These are phyloP conservation scores for Naematelia encephala DNA, from an alignment of 768 basidiomycete species.

Conservation along the genomic window DNA sequence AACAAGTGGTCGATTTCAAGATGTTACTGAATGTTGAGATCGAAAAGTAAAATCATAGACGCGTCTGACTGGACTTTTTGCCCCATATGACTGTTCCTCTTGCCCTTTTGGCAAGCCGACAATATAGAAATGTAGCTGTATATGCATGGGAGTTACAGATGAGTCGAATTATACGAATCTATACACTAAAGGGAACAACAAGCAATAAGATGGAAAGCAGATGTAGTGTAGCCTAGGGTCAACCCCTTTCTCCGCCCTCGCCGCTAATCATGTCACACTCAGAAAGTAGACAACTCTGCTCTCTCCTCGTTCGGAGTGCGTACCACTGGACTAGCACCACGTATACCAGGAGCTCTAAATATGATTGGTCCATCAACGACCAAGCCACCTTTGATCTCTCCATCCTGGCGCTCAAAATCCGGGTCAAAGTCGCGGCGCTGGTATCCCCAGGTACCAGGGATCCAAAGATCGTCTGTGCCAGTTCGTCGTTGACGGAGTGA, in stretches of 20 bases:
- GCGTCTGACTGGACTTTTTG: neutral
- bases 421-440: constrained; percentile 26
- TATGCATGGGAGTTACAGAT: neutral
- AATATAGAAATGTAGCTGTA: too few species aligned
- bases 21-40: too few species aligned
- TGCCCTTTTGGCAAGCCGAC: too few species aligned
- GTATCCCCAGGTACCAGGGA: constrained; percentile 28
- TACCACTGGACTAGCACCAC: constrained; percentile 6
- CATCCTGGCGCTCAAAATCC: constrained; percentile 17
- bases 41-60: neutral
- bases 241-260: neutral
- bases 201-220: neutral
- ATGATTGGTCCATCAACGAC: constrained; percentile 32
- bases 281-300: constrained; percentile 3
- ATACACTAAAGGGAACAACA: neutral
- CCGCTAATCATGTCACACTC: neutral
- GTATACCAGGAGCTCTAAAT: constrained; percentile 19
- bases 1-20: neutral
- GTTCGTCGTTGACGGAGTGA: constrained; percentile 15
- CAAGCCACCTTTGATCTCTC: constrained; percentile 19
- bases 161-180: neutral
- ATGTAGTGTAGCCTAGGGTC: constrained; percentile 2
- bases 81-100: neutral
- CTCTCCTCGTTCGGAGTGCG: constrained; percentile 6
- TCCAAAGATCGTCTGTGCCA: constrained; percentile 22